phyloP scores from a whole-genome alignment of 345 rosid genomes.

The Capsella bursapastoris region DNA sequence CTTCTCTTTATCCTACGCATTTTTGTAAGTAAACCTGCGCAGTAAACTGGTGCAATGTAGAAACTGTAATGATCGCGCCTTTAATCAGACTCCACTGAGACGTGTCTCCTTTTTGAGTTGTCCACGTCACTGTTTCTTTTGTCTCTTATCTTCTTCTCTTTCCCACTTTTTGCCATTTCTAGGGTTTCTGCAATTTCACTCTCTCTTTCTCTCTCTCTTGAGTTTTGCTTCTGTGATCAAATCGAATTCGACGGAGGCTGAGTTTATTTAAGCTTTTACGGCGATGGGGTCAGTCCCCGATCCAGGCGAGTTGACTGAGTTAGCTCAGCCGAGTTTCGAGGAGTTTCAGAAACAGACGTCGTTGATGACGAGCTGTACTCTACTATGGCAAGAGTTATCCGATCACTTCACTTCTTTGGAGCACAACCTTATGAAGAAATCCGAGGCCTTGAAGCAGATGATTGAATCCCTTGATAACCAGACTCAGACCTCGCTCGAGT shows the following conservation, averaged over 20 bases:
- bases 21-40: slow-evolving; percentile 36
- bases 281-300: slow-evolving; percentile 96
- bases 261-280: not conserved
- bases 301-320: slow-evolving; percentile 86
- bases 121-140: slow-evolving; percentile 59
- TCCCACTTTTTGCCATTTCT: slow-evolving; percentile 38
- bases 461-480: slow-evolving; percentile 68
- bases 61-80: slow-evolving; percentile 29
- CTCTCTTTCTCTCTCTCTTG: slow-evolving; percentile 9
- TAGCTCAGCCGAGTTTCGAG: slow-evolving; percentile 85
- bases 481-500: slow-evolving; percentile 77
- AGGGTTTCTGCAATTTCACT: slow-evolving; percentile 47
- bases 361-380: slow-evolving; percentile 97
- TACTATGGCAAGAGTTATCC: slow-evolving; percentile 97
- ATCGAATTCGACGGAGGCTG: slow-evolving; percentile 6
- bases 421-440: slow-evolving; percentile 72
- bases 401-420: slow-evolving; percentile 93
- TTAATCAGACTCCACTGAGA: slow-evolving; percentile 44
- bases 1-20: slow-evolving; percentile 38
- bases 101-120: slow-evolving; percentile 47
- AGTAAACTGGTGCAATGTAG: slow-evolving; percentile 46
- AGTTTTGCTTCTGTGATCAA: slow-evolving; percentile 6
- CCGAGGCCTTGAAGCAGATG: slow-evolving; percentile 80
- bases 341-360: slow-evolving; percentile 95
- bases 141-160: slow-evolving; percentile 37